Evolutionary conservation across 768 basidiomycete genomes (phyloP).

Genomic region (Royoungia palumana): DNA sequence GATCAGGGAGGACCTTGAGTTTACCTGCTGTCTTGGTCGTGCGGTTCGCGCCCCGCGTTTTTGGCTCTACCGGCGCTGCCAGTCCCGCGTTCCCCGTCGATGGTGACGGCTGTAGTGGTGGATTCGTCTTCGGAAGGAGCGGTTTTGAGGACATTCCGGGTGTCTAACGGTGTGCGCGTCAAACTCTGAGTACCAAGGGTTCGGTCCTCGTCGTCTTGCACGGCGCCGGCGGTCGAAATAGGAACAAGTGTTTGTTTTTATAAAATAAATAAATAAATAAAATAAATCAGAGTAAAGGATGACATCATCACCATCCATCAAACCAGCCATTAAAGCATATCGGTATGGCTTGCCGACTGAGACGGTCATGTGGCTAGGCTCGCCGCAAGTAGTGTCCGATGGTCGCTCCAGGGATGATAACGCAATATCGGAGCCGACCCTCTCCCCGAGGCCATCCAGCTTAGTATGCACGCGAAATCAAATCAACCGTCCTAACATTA

Average conservation of each 20-base stretch:
- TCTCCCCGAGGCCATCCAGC: too few species aligned
- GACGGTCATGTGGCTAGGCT: too few species aligned
- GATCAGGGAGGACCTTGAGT: constrained; percentile 84
- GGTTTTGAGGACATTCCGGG: constrained; percentile 26
- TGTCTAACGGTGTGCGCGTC: neutral
- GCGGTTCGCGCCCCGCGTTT: constrained; percentile 69
- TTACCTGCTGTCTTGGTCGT: constrained; percentile 82
- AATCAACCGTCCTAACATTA: too few species aligned
- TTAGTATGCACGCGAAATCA: too few species aligned
- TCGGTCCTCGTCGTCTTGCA: constrained; percentile 14
- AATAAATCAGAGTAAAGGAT: neutral
- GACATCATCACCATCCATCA: neutral
- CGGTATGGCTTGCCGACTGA: too few species aligned
- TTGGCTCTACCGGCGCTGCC: constrained; percentile 38
- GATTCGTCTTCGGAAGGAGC: constrained; percentile 31
- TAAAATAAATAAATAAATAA: constrained; percentile 12
- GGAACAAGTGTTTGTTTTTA: neutral
- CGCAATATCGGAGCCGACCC: too few species aligned
- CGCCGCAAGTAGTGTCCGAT: too few species aligned
- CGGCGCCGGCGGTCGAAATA: constrained; percentile 13
- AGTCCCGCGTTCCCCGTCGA: neutral
- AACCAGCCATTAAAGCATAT: too few species aligned
- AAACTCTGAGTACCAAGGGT: neutral
- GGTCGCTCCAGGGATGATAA: too few species aligned
- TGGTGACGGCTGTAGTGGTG: constrained; percentile 8